These are phyloP conservation scores for Metschnikowia gelsemii DNA, from an alignment of 805 yeast species.

Conservation along the genomic window DNA sequence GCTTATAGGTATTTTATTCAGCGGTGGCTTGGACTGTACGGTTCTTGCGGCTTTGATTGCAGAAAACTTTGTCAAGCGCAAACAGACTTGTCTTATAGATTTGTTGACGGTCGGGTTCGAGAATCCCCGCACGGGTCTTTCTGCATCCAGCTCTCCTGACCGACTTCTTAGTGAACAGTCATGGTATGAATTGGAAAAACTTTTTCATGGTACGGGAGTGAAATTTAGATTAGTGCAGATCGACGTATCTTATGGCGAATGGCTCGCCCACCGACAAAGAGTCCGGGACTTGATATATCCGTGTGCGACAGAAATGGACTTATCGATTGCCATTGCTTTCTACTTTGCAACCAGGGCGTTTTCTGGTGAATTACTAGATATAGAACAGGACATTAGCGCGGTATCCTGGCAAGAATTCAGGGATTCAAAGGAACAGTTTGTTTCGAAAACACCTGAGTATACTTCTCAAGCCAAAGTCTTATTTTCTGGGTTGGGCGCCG, in stretches of 20 bases:
- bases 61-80: slow-evolving; percentile 12
- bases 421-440: neutral
- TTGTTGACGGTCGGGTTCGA: slow-evolving; percentile 91
- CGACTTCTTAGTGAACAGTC: slow-evolving; percentile 69
- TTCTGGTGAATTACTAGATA: slow-evolving; percentile 9
- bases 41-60: slow-evolving; percentile 59
- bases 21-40: slow-evolving; percentile 96
- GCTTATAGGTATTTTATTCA: slow-evolving; percentile 60
- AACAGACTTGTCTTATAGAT: slow-evolving; percentile 47
- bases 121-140: slow-evolving; percentile 70
- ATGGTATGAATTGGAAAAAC: slow-evolving; percentile 48
- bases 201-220: slow-evolving; percentile 37
- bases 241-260: slow-evolving; percentile 70
- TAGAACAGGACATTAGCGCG: neutral
- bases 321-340: slow-evolving; percentile 93
- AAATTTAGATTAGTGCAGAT: slow-evolving; percentile 60
- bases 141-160: slow-evolving; percentile 78
- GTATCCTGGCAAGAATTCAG: slow-evolving; percentile 20
- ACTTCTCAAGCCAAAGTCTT: slow-evolving; percentile 63
- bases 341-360: slow-evolving; percentile 74
- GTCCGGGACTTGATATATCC: slow-evolving; percentile 79
- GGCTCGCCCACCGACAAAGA: slow-evolving; percentile 46
- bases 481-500: slow-evolving; percentile 94
- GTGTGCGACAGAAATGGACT: slow-evolving; percentile 87
- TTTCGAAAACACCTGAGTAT: slow-evolving; percentile 28